Conservation (phyloP, 371 early-diverging fungal genomes). For the Mortierella sp. region DNA sequence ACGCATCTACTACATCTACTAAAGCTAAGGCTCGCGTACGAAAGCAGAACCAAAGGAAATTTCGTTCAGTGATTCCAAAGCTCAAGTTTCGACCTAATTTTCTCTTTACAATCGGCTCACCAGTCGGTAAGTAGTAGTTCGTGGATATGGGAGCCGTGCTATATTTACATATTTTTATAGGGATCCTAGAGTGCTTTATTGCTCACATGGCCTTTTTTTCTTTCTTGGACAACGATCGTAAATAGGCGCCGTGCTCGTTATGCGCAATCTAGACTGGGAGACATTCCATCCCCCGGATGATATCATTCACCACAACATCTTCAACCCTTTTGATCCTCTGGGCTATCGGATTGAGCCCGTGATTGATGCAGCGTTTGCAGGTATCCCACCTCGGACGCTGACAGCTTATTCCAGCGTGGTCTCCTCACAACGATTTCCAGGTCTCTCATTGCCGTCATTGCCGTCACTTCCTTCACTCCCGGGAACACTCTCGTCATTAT, state of each 20-base stretch:
- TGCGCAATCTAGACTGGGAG: conserved; percentile 66
- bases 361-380: conserved; percentile 61
- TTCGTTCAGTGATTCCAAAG: conserved; percentile 26
- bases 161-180: not conserved
- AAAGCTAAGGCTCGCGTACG: conserved; percentile 10
- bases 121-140: conserved; percentile 53
- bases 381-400: conserved; percentile 61
- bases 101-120: conserved; percentile 68
- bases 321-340: conserved; percentile 77
- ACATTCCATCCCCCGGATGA: conserved; percentile 63
- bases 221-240: conserved; percentile 29
- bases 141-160: not conserved
- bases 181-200: not conserved
- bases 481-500: conserved; percentile 36
- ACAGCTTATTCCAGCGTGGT: conserved; percentile 11
- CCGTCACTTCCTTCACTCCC: conserved; percentile 31
- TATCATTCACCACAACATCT: conserved; percentile 68
- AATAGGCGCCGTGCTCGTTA: conserved; percentile 67
- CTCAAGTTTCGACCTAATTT: conserved; percentile 56
- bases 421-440: conserved; percentile 27
- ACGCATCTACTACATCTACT: conserved; percentile 12
- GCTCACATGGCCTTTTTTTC: conserved; percentile 12
- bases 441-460: conserved; percentile 37
- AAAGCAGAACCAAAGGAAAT: conserved; percentile 38
- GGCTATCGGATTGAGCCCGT: conserved; percentile 77